Percentiles rank a stretch among this genome's conserved stretches.
Conservation (phyloP, 305 asterid species). For the Fraxinus latifolia region DNA sequence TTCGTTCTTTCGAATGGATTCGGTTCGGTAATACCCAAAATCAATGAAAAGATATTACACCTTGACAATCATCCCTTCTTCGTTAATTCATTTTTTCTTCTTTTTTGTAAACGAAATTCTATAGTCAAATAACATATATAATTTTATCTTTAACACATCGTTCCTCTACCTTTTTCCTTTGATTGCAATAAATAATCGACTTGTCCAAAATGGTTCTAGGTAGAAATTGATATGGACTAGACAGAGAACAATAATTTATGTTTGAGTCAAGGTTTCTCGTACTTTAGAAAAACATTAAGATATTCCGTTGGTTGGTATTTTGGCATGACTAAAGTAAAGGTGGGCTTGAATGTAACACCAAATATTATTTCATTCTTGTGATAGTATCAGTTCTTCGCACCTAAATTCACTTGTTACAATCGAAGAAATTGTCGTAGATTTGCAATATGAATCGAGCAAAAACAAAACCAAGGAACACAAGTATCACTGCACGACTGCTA, state of each 20-base stretch:
- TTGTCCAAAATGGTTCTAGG: neutral
- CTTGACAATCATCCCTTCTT: neutral
- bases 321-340: conserved; percentile 25
- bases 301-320: neutral
- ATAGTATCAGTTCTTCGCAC: neutral
- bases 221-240: neutral
- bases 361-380: neutral
- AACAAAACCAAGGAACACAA: neutral
- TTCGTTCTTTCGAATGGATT: neutral
- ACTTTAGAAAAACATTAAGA: too few relatives aligned
- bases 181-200: neutral
- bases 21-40: neutral
- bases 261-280: too few relatives aligned
- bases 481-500: neutral
- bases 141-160: neutral
- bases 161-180: neutral
- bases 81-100: neutral
- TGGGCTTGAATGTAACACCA: conserved; percentile 9
- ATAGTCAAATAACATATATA: neutral
- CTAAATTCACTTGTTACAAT: neutral
- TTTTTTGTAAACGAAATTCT: neutral
- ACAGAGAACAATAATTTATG: neutral
- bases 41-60: neutral
- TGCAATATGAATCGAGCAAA: neutral
- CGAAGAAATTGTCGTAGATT: neutral